Evolutionary conservation across 78 protist species (phyloP).

Genomic region (Emiliania huxleyi): DNA sequence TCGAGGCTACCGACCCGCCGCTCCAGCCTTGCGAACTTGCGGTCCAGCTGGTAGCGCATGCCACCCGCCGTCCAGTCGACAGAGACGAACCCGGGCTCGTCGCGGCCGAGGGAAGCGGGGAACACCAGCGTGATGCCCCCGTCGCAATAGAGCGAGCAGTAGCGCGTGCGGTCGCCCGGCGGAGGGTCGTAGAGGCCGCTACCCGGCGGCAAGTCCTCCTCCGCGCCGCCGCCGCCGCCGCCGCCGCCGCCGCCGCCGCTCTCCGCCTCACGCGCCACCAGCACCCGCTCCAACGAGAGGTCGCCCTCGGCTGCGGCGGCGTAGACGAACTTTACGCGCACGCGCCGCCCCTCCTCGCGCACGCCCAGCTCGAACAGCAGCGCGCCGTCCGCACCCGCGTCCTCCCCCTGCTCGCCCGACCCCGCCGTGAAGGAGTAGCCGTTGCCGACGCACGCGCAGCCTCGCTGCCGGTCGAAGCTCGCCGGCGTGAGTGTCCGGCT

Average conservation of each 20-base stretch:
- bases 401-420: background rate
- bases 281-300: background rate
- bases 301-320: background rate
- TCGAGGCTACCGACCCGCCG: background rate
- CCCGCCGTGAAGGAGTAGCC: background rate
- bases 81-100: background rate
- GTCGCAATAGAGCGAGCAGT: background rate
- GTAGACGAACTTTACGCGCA: background rate
- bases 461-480: background rate
- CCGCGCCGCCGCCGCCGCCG: background rate
- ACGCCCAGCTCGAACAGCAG: background rate
- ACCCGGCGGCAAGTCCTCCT: background rate
- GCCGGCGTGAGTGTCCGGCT: background rate
- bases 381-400: background rate
- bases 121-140: background rate
- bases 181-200: slow-evolving; percentile 3
- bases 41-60: slow-evolving; percentile 22
- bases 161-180: background rate
- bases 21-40: background rate
- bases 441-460: background rate
- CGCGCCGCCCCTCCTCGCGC: background rate
- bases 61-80: background rate
- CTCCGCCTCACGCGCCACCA: background rate
- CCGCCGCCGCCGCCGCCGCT: background rate
- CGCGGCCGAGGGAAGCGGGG: background rate